Evolutionary conservation across 495 filamentous ascomycete species (phyloP), one percentile per base, ranked within the genome.

Genomic region (Aspergillus taichungensis): DNA sequence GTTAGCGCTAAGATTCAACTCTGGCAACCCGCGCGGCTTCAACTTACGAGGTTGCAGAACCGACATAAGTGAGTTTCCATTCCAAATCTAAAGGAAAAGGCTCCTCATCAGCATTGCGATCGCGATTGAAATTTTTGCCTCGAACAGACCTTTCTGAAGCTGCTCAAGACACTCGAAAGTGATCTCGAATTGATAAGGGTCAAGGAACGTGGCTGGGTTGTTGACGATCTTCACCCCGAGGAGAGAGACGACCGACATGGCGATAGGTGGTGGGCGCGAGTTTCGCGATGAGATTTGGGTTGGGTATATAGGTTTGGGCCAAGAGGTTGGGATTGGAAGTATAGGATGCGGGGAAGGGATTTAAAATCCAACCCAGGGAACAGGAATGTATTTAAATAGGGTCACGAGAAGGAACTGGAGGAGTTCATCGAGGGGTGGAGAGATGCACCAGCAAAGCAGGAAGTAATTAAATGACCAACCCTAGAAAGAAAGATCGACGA

Each of bases 61-160:
- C 92, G 59, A 98, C 92, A 59, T 98, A 98, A 61, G 89, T 97
- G 55, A 98, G 74, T 66, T 97, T 97, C 91, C 92, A 98, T 71
- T 98, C 92, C 51, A 98, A 79, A 73, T 98, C 92, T 95, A 52
- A 27, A 24, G 18, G 18, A 24, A 24, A 24, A 24, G 18, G 18
- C 18, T 24, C 18, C 0, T 8, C n/a, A 30, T 46, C 37, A 43
- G 32, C 42, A 31, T 13, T 11, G 40, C 7, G 30, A 6, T 24
- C 13, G 6, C 9, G 10, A 9, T 13, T 13, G n/a, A 13, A 13
- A 4, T 6, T 5, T 14, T 6, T 5, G 13, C 8, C 8, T 34
- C 1, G 24, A 9, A 50, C 58, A 43, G 61, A 91, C 90, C 90
- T 68, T 96, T 94, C 62, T 91, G 85, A 18, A 98, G 77, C 43